Conservation (phyloP, 495 filamentous ascomycete species). For the Cercophora sp. region DNA sequence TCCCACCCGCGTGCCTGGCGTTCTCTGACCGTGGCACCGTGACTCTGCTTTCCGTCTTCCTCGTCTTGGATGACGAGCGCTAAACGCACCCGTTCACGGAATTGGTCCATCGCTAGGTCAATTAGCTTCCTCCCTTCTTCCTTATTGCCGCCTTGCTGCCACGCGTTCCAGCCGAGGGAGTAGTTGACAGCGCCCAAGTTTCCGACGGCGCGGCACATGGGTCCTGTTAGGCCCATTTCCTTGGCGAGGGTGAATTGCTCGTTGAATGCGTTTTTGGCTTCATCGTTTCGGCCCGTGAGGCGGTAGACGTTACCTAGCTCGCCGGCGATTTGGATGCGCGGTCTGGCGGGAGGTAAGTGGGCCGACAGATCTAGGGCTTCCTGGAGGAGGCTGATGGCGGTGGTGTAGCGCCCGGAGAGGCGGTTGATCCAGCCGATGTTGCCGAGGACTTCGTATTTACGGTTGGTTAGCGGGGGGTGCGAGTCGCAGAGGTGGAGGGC, state of each 20-base stretch:
- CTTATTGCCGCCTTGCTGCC: neutral
- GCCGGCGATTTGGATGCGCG: constrained; percentile 18
- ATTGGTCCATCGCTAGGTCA: constrained; percentile 5
- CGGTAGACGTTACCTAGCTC: constrained; percentile 31
- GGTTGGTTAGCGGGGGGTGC: neutral
- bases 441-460: constrained; percentile 6
- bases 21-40: neutral
- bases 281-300: constrained; percentile 20
- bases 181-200: constrained; percentile 35
- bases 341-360: neutral
- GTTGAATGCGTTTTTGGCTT: constrained; percentile 19
- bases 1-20: constrained; percentile 7
- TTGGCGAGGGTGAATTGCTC: constrained; percentile 25
- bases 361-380: constrained; percentile 7
- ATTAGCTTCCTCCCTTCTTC: constrained; percentile 1
- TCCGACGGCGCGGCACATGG: constrained; percentile 31
- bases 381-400: constrained; percentile 13
- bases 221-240: constrained; percentile 10
- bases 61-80: neutral
- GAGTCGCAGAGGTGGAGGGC: constrained; percentile 14
- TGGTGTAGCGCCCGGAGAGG: constrained; percentile 20
- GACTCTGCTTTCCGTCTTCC: neutral
- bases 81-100: constrained; percentile 7
- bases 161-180: constrained; percentile 17
- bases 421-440: constrained; percentile 22